Conservation (phyloP, 2,329 filamentous ascomycete species). For the Rhynchosporium secalis region DNA sequence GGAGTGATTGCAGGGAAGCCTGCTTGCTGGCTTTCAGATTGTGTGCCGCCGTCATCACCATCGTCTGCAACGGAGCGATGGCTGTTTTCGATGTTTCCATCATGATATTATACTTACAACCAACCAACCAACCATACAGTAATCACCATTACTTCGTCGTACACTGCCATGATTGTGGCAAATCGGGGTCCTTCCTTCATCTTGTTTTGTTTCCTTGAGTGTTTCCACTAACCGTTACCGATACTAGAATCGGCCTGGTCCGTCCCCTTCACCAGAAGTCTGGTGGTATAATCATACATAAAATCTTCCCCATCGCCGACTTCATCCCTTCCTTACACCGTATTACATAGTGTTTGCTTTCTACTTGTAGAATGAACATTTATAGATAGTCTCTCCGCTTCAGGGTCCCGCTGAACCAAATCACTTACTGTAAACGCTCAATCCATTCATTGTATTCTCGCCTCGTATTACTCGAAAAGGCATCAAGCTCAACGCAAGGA, state of each 20-base stretch:
- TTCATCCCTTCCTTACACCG: no score
- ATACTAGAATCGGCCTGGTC: no score
- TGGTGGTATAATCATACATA: no score
- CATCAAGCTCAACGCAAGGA: not conserved
- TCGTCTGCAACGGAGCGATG: not conserved
- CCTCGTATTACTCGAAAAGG: conserved; percentile 12
- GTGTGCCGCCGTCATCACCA: no score
- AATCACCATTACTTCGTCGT: no score
- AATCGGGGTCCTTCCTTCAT: not conserved
- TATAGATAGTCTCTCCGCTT: not conserved
- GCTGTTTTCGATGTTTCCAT: not conserved
- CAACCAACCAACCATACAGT: no score
- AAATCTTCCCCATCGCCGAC: no score
- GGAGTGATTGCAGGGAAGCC: no score
- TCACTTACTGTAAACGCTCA: not conserved
- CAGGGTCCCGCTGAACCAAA: not conserved
- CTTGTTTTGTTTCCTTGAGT: not conserved
- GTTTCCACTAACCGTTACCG: not conserved
- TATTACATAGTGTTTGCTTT: no score
- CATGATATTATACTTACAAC: not conserved
- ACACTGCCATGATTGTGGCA: not conserved
- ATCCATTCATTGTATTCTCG: not conserved
- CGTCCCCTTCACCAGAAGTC: no score
- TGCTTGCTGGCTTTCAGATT: no score
- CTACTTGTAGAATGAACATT: no score